Base-by-base conservation (phyloP, 148 eudicot genomes). In the Rhododendron molle region DNA sequence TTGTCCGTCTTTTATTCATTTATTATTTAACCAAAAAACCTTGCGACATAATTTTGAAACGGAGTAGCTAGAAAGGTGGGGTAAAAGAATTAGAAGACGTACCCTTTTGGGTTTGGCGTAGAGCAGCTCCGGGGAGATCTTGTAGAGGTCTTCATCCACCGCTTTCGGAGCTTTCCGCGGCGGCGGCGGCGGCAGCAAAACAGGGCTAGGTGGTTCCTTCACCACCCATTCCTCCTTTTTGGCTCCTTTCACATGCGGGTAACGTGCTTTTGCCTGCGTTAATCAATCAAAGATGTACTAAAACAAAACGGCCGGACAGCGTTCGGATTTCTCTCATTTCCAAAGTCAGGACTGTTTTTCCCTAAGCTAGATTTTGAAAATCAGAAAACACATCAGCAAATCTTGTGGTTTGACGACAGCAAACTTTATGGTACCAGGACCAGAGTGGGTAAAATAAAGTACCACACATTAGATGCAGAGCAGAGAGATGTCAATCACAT, bases 131-230 rank as follows among this genome's bases (percentile, higher is more conserved):
- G 95, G 92, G 2, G 95, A 92, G 62, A 93, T 92, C 86, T 90
- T 91, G 92, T 93, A 93, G 78, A 93, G 73, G 81, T 93, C 95
- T 50, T 93, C 95, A 74, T 93, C 95, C 28, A 93, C 90, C 23
- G 95, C 88, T 81, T 93, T 92, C 0, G 87, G 86, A 44, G 87
- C 88, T 52, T 84, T 78, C 28, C 80, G 87, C 15, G 54, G 84
- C 30, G 13, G 81, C 7, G 13, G 76, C 5, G 86, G 87, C 11
- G 88, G 77, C 30, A 54, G 44, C 21, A 72, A 65, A 26, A 67
- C 71, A 28, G 85, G 65, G 81, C 83, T 78, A 2, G 77, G 88
- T 46, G 84, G 79, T 71, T 85, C 43, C 49, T 85, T 87, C 85
- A 83, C 52, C 34, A 78, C 90, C 92, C 89, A 84, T 3, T 34